These are phyloP conservation scores for Pleurozium schreberi DNA, from an alignment of 225 moss, liverwort and hornwort species.

Conservation along the genomic window DNA sequence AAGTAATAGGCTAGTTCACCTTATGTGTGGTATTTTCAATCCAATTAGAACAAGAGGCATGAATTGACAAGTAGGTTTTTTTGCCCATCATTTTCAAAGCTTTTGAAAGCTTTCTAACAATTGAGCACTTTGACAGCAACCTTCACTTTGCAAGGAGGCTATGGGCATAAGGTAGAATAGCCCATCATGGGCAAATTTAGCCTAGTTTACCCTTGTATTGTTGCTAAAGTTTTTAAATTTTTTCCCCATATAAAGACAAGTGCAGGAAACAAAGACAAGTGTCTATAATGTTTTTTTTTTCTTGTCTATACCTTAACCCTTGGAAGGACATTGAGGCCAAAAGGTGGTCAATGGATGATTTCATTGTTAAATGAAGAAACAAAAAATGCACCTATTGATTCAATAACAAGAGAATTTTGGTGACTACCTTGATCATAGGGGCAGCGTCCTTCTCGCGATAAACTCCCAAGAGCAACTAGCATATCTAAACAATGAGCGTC, in stretches of 20 bases:
- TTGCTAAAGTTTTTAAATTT: too few relatives aligned
- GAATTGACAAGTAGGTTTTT: neutral
- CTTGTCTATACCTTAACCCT: neutral
- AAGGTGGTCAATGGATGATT: neutral
- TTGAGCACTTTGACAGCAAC: neutral
- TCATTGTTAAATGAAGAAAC: neutral
- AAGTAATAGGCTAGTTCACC: too few relatives aligned
- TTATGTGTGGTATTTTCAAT: neutral
- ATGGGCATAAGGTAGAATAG: neutral
- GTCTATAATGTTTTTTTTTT: neutral
- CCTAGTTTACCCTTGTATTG: neutral
- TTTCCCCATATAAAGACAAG: too few relatives aligned
- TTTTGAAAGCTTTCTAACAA: neutral
- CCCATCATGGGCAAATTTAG: accelerated
- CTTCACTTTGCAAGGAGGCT: accelerated
- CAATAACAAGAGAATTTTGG: neutral
- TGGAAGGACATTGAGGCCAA: accelerated
- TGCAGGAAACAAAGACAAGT: too few relatives aligned
- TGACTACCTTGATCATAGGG: neutral
- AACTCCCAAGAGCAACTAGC: too few relatives aligned
- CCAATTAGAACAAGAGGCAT: neutral
- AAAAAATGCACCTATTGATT: neutral
- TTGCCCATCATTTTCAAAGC: neutral
- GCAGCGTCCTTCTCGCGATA: accelerated
- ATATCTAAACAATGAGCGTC: neutral